Conservation (phyloP, 306 rosid genomes). For the Pterocarpus macrocarpus region DNA sequence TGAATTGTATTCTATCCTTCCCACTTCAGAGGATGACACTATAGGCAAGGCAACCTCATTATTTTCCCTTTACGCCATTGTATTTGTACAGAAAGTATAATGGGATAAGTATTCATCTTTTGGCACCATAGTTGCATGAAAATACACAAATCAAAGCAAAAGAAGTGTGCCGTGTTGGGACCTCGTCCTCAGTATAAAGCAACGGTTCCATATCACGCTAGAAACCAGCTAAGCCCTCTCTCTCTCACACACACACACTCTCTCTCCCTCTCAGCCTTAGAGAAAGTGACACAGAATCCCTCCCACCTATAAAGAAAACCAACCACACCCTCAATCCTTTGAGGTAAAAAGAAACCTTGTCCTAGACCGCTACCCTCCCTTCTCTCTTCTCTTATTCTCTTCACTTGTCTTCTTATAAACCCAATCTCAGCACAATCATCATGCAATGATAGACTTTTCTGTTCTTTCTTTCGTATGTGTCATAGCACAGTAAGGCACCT, state of each 20-base stretch:
- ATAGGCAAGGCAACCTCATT: conserved; percentile 28
- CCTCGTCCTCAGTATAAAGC: conserved; percentile 59
- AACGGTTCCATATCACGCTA: conserved; percentile 66
- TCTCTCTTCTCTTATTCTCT: conserved; percentile 35
- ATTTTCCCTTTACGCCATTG: conserved; percentile 35
- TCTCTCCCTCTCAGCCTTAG: conserved; percentile 13
- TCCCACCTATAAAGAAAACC: conserved; percentile 70
- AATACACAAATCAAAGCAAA: conserved; percentile 69
- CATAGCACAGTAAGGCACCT: conserved; percentile 27
- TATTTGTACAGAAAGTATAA: conserved; percentile 53
- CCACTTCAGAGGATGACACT: neutral
- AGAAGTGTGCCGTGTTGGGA: conserved; percentile 51
- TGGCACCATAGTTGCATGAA: conserved; percentile 56
- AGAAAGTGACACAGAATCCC: conserved; percentile 63
- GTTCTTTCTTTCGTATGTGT: neutral
- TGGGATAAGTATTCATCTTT: conserved; percentile 29
- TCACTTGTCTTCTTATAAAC: conserved; percentile 5
- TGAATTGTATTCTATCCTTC: neutral
- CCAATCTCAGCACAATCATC: conserved; percentile 38
- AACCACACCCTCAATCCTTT: conserved; percentile 41
- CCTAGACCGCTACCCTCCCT: conserved; percentile 14
- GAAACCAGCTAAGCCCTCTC: conserved; percentile 53
- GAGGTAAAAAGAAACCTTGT: conserved; percentile 47
- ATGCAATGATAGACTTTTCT: conserved; percentile 24
- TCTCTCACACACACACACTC: neutral